phyloP scores from a whole-genome alignment of 2,329 filamentous ascomycete species.

The Ophiocordyceps australis region DNA sequence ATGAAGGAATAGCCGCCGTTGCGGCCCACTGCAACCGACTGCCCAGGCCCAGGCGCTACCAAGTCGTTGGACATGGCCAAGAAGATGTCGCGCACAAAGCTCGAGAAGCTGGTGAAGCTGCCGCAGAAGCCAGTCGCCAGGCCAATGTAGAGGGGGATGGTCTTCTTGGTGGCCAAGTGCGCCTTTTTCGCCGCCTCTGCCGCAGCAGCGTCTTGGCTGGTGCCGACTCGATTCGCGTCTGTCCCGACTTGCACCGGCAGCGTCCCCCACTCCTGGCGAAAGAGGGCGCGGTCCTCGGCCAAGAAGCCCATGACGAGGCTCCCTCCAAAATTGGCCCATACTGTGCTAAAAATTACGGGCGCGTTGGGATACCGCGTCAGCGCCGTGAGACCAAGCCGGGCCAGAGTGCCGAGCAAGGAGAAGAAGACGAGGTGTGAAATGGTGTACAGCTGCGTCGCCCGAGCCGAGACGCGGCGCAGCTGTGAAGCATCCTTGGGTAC shows the following conservation, averaged over 20 bases:
- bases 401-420: slow-evolving; percentile 67
- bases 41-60: slow-evolving; percentile 17
- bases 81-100: slow-evolving; percentile 66
- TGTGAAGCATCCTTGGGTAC: slow-evolving; percentile 3
- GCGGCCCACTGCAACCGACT: slow-evolving; percentile 23
- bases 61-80: slow-evolving; percentile 63
- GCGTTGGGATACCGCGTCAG: slow-evolving; percentile 65
- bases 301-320: slow-evolving; percentile 76
- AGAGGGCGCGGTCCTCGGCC: slow-evolving; percentile 58
- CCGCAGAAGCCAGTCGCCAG: slow-evolving; percentile 78
- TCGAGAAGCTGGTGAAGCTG: slow-evolving; percentile 78
- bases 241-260: slow-evolving; percentile 9
- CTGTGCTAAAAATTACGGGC: slow-evolving; percentile 52
- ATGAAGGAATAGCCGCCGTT: slow-evolving; percentile 69
- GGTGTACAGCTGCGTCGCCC: slow-evolving; percentile 46
- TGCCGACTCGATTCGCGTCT: no score
- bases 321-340: slow-evolving; percentile 82
- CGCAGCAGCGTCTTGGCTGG: no score
- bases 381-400: slow-evolving; percentile 61
- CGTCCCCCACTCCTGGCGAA: slow-evolving; percentile 47
- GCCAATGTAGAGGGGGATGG: slow-evolving; percentile 74
- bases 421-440: slow-evolving; percentile 74
- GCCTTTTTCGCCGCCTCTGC: slow-evolving; percentile 31
- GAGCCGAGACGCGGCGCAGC: slow-evolving; percentile 19
- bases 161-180: slow-evolving; percentile 56